Conservation (phyloP, 768 basidiomycete genomes). For the Leccinum barrowsii region DNA sequence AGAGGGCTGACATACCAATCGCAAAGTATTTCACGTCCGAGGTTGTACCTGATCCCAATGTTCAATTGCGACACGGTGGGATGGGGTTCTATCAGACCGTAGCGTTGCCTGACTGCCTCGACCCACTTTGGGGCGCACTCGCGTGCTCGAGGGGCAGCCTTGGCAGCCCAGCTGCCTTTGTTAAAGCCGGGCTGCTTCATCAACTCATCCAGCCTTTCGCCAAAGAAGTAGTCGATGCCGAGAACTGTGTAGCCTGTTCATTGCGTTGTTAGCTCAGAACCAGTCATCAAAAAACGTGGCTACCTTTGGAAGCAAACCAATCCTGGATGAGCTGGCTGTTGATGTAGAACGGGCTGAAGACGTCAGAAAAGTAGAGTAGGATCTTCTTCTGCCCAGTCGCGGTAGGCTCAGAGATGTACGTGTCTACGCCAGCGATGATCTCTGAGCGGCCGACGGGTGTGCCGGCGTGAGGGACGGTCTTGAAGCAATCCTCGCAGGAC, state of each 20-base stretch:
- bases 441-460: constrained; percentile 39
- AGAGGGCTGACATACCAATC: constrained; percentile 34
- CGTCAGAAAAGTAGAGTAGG: constrained; percentile 56
- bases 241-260: constrained; percentile 46
- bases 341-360: constrained; percentile 55
- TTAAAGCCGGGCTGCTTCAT: constrained; percentile 37
- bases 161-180: constrained; percentile 41
- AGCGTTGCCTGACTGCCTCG: constrained; percentile 44
- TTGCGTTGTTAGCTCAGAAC: neutral
- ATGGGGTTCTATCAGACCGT: constrained; percentile 35
- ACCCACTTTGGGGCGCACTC: constrained; percentile 49
- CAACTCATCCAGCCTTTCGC: constrained; percentile 47
- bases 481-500: constrained; percentile 51
- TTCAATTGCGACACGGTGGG: constrained; percentile 9
- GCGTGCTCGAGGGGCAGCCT: constrained; percentile 33
- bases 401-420: constrained; percentile 53
- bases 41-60: constrained; percentile 7
- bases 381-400: constrained; percentile 36
- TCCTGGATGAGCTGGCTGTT: constrained; percentile 63
- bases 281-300: neutral
- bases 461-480: constrained; percentile 50
- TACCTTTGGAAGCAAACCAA: constrained; percentile 60
- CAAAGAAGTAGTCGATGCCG: constrained; percentile 63
- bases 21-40: constrained; percentile 40
- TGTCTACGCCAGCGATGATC: constrained; percentile 38